Evolutionary conservation across 495 filamentous ascomycete species (phyloP), one percentile per base, ranked within the genome.

Genomic region (Penicillium cinerascens): DNA sequence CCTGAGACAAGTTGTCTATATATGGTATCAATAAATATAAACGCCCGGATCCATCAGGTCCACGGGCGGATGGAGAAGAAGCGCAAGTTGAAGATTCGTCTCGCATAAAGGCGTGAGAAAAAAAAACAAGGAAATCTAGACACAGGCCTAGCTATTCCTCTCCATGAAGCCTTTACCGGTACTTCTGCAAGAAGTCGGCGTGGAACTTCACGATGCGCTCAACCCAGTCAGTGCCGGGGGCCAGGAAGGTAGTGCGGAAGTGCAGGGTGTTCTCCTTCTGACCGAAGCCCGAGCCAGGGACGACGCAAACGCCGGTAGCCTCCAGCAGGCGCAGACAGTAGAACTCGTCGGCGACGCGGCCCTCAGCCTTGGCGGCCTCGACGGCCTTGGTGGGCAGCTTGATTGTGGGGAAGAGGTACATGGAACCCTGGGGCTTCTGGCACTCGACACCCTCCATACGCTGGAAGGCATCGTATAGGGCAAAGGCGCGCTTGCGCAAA

Each of bases 361-460:
- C 82, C 70, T 90, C 87, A 41, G 83, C 78, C 56, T 82, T 64
- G 29, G 93, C 93, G 27, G 85, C 85, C 54, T 82, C 85, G 54
- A 86, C 65, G 41, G 92, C 95, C 68, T 86, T 87, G 35, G 63
- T 49, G 5, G 95, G 83, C 25, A 97, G 74, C 27, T 77, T 80
- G 71, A 98, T 95, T 44, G 88, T 90, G 4, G 93, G 93, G 84
- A 97, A 98, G 59, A 98, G 87, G 76, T 98, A 98, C 93, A 98
- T 98, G 57, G 86, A 82, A 22, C 93, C 93, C 81, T 83, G 80
- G 29, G 93, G 93, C 40, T 81, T 73, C 63, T 92, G 87, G 73
- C 90, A 95, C 60, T 88, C 82, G 37, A 97, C 95, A 41, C 93
- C 93, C 63, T 96, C 91, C 93, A 98, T 97, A 60, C 86, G 75